These are phyloP conservation scores for Coemansia brasiliensis DNA, from an alignment of 192 early-diverging fungal genomes.

Conservation along the genomic window DNA sequence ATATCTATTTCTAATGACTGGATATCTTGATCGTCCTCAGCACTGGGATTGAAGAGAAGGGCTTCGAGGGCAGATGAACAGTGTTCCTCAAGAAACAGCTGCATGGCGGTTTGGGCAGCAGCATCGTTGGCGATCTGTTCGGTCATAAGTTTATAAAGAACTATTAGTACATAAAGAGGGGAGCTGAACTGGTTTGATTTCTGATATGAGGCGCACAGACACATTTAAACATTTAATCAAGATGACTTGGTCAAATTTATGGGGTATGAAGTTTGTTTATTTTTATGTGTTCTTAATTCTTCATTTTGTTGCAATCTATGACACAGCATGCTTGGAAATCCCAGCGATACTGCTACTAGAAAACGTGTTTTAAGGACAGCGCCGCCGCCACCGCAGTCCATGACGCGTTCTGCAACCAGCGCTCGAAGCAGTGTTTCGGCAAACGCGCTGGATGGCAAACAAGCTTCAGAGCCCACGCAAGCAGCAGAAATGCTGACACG, in stretches of 20 bases:
- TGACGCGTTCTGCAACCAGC: not conserved
- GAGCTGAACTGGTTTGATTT: too few species aligned
- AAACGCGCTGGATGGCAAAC: not conserved
- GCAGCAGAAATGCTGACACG: constrained; percentile 8
- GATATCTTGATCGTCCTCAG: not conserved
- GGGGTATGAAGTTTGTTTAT: not conserved
- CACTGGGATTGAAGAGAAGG: not conserved
- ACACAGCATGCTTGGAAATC: constrained; percentile 11
- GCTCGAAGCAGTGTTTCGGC: not conserved
- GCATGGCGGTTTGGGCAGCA: constrained; percentile 9
- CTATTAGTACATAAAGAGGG: too few species aligned
- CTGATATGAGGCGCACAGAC: too few species aligned
- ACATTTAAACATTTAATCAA: too few species aligned
- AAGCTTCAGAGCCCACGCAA: not conserved
- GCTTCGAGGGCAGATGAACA: not conserved
- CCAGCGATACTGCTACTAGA: constrained; percentile 1
- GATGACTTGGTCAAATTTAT: too few species aligned
- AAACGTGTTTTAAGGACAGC: not conserved
- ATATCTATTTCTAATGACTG: constrained; percentile 22
- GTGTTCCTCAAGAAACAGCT: constrained; percentile 14
- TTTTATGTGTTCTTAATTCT: not conserved
- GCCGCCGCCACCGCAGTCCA: not conserved
- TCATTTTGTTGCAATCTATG: constrained; percentile 1
- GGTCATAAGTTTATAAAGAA: not conserved
- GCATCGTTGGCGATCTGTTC: constrained; percentile 5